Conservation (phyloP, 805 yeast species). For the Yarrowia alimentaria region DNA sequence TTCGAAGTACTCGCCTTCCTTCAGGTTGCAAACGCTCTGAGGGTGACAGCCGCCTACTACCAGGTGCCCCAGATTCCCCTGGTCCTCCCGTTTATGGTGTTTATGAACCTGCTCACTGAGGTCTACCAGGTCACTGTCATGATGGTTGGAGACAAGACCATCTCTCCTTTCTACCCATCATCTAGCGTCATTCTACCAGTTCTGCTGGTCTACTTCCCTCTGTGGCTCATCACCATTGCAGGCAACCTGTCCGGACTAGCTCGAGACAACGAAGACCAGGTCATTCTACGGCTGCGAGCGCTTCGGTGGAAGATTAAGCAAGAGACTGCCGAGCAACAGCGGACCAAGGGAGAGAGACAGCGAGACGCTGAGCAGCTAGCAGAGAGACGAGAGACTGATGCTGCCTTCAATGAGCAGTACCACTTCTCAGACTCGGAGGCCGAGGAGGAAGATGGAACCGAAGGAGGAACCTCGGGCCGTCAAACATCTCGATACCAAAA, state of each 20-base stretch:
- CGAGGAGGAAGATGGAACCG: constrained; percentile 1
- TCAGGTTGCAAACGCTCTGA: constrained; percentile 30
- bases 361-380: constrained; percentile 15
- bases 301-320: constrained; percentile 24
- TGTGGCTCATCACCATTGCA: constrained; percentile 32
- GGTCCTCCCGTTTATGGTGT: constrained; percentile 31
- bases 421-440: constrained; percentile 14
- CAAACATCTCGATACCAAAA: constrained; percentile 8
- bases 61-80: constrained; percentile 31
- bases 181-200: constrained; percentile 33
- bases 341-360: constrained; percentile 1
- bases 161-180: constrained; percentile 34
- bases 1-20: constrained; percentile 34
- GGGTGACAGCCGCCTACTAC: constrained; percentile 32
- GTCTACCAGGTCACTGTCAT: constrained; percentile 20
- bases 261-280: constrained; percentile 35
- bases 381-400: constrained; percentile 7
- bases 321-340: constrained; percentile 22
- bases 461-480: neutral
- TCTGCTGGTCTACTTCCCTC: constrained; percentile 35
- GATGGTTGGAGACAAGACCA: constrained; percentile 29
- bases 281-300: constrained; percentile 30
- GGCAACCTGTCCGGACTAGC: constrained; percentile 34
- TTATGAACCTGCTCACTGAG: constrained; percentile 17
- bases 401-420: constrained; percentile 16